Evolutionary conservation across 176 grass and related monocot genomes (phyloP), one percentile per base, ranked within the genome.

Genomic region (Phragmites australis): DNA sequence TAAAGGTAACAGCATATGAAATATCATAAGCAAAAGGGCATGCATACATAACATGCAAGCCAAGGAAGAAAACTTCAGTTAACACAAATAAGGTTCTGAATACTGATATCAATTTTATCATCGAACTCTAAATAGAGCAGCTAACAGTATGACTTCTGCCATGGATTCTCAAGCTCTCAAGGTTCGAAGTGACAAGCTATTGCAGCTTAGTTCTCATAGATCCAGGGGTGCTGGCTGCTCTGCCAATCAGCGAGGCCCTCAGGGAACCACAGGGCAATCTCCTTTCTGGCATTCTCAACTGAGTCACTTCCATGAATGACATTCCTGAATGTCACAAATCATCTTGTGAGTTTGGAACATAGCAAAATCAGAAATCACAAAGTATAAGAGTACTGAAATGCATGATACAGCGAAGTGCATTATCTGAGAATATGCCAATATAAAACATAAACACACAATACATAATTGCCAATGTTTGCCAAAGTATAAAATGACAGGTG

Each of bases 281-380:
- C 97, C 86, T 91, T 99, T 79, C 73, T 87, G 8, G 88, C 90
- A n/a, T 87, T 96, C 90, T 96, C 97, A 47, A 93, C 63, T 2
- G 90, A 83, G 63, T 99, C 97, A 10, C 97, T 99, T 76, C 97
- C 93, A 67, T 99, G 93, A 61, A 99, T 99, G 50, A 95, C 90
- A 55, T 99, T 99, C 84, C 96, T 99, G 90, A 18, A 84, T 56
- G 44, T 21, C 11, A 41, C 31, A 59, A 69, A 39, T 5, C n/a
- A 16, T 65, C 14, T 26, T 30, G 51, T 83, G 7, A 80, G 58
- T 23, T 19, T 55, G 19, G 31, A 25, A n/a, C 29, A 54, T n/a
- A 14, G 26, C 8, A 77, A 2, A 53, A 2, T 12, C 5, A 44
- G 16, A 27, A 14, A 57, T 2, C 6, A 26, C 40, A 74, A 9